Percentiles rank a stretch among this genome's conserved stretches.
Evolutionary conservation across 2,329 filamentous ascomycete species (phyloP).

Genomic region (Alternaria metachromatica): DNA sequence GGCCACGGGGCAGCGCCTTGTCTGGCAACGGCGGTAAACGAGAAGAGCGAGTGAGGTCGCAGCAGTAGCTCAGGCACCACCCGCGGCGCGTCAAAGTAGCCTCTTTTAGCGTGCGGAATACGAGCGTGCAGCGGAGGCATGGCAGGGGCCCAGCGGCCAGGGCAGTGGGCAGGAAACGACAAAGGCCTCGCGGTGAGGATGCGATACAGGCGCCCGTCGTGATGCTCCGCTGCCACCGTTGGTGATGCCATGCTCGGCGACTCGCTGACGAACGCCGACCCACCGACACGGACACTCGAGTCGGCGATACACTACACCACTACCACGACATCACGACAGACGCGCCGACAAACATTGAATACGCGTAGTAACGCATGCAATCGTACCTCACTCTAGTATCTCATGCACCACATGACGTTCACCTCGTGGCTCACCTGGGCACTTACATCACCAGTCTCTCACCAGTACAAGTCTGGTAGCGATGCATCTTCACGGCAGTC

Average conservation of each 20-base stretch:
- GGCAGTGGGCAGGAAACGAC: slow-evolving; percentile 18
- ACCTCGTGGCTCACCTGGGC: background rate
- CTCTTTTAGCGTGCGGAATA: slow-evolving; percentile 21
- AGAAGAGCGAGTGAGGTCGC: slow-evolving; percentile 26
- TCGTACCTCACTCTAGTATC: background rate
- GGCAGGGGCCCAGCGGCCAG: slow-evolving; percentile 42
- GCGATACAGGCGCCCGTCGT: slow-evolving; percentile 23
- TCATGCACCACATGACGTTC: background rate
- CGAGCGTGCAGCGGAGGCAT: slow-evolving; percentile 29
- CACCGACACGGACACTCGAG: background rate
- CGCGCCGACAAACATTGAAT: background rate
- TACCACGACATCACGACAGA: background rate
- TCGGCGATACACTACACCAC: background rate
- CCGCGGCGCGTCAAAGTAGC: slow-evolving; percentile 27
- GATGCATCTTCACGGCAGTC: background rate
- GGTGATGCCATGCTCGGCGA: slow-evolving; percentile 32
- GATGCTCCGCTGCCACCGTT: slow-evolving; percentile 7
- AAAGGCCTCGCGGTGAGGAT: slow-evolving; percentile 27
- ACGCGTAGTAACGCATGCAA: background rate
- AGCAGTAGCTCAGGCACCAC: slow-evolving; percentile 26
- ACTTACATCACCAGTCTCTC: background rate
- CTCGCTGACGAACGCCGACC: slow-evolving; percentile 5
- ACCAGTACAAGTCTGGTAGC: background rate
- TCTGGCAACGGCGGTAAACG: slow-evolving; percentile 23
- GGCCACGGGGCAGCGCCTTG: slow-evolving; percentile 26